Percentiles rank a stretch among this genome's conserved stretches.
phyloP scores from a whole-genome alignment of 2,329 filamentous ascomycete species.

The Fusarium odoratissimum region DNA sequence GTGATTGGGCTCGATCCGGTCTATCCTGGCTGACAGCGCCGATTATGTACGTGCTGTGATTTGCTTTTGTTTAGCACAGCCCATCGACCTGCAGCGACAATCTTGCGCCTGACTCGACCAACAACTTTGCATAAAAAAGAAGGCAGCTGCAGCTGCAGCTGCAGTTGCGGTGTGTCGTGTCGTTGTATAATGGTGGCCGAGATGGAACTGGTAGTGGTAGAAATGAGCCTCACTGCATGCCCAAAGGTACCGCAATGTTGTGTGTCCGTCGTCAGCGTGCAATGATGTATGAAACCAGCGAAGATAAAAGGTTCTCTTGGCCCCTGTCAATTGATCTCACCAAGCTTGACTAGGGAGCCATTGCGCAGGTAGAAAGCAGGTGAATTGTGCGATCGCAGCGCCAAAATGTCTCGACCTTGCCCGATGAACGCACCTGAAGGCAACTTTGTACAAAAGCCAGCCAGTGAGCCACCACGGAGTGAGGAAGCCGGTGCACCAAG shows the following conservation, averaged over 20 bases:
- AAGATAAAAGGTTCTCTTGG: slow-evolving; percentile 18
- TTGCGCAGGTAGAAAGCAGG: not conserved
- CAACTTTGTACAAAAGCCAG: not conserved
- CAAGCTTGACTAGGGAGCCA: not conserved
- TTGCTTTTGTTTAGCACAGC: slow-evolving; percentile 25
- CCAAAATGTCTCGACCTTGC: slow-evolving; percentile 1
- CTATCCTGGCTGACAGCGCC: not conserved
- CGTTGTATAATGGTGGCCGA: not conserved
- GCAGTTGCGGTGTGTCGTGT: slow-evolving; percentile 4
- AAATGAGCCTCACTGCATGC: slow-evolving; percentile 3
- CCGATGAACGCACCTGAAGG: not conserved
- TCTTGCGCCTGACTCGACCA: not conserved
- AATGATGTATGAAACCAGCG: not conserved
- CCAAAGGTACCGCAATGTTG: not conserved
- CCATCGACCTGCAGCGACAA: not conserved
- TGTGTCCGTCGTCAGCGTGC: not conserved
- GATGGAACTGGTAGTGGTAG: not conserved
- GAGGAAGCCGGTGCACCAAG: not conserved
- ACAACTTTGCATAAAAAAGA: not conserved
- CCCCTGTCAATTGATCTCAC: not conserved
- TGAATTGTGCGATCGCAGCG: not conserved
- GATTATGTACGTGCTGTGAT: not conserved
- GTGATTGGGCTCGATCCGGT: not conserved
- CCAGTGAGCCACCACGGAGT: not conserved
- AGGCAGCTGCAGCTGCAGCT: slow-evolving; percentile 13